Conservation (phyloP, 495 filamentous ascomycete genomes). For the Xylaria scruposa region DNA sequence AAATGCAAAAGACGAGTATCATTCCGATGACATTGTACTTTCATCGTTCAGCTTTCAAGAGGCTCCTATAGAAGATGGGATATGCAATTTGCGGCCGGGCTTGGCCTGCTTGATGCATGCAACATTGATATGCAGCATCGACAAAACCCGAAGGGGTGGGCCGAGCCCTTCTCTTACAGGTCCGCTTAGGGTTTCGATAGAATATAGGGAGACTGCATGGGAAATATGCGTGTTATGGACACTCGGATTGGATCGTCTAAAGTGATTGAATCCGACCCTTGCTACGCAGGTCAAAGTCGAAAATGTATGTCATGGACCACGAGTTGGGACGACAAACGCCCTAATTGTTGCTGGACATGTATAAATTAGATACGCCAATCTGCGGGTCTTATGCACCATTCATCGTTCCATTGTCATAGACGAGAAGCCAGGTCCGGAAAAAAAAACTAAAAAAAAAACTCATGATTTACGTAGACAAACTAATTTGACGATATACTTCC, state of each 20-base stretch:
- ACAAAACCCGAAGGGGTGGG: constrained; percentile 5
- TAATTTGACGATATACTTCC: not conserved
- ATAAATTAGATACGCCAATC: not conserved
- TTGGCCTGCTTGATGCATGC: constrained; percentile 13
- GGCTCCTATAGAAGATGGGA: not conserved
- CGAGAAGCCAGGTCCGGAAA: not conserved
- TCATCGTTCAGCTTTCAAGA: not conserved
- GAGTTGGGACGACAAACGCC: not conserved
- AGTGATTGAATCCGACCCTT: not conserved
- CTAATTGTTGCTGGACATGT: not conserved
- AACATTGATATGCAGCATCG: not conserved
- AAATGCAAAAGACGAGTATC: not conserved
- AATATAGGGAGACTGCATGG: not conserved
- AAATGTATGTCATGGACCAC: not conserved
- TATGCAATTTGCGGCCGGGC: not conserved
- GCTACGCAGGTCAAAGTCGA: not conserved
- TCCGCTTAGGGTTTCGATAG: constrained; percentile 10
- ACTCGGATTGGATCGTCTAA: constrained; percentile 9
- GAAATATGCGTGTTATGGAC: not conserved
- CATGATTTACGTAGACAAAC: not conserved
- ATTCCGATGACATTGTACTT: not conserved
- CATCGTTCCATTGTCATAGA: not conserved
- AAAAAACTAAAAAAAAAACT: too few relatives aligned
- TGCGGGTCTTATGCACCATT: not conserved
- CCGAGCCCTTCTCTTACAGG: not conserved